Base-by-base conservation (phyloP, 371 early-diverging fungal species). In the Basidiobolus meristosporus region DNA sequence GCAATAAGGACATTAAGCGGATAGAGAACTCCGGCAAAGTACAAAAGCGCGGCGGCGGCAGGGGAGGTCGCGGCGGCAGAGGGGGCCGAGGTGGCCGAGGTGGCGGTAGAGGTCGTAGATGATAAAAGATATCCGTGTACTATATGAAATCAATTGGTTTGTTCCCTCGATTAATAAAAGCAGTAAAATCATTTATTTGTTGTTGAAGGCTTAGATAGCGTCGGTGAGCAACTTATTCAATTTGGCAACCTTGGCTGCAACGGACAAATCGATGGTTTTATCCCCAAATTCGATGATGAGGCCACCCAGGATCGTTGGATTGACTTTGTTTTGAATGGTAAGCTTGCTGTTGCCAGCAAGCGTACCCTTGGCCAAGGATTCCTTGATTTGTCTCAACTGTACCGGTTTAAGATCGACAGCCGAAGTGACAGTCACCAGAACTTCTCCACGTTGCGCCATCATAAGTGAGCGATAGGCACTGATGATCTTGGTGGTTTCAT, bases 201-300 rank as follows among this genome's bases (percentile, higher is more conserved):
- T 26, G 3, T 26, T 26, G 26, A 3, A 5, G 26, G 26, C 9
- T 26, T 26, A 26, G 26, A 26, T 26, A 26, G 26, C 26, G 9
- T 26, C 50, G 30, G 50, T 50, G 11, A 96, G 61, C 48, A 88
- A 64, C 63, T 87, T 78, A 76, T 90, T 88, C 41, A 93, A 73
- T 77, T 91, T 93, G 67, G 81, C 77, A 57, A 96, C 63, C 65
- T 83, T 86, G 61, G 82, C 70, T 30, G 91, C 75, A 45, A 90
- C 90, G 30, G 93, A 90, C 65, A 96, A 73, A 61, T 96, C 97
- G 55, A 96, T 89, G 56, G 92, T 91, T 70, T 87, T 86, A 65
- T 91, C 97, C 50, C 97, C 95, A 56, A 92, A 66, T 60, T 93
- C 95, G 40, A 96, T 81, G 53, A 93, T 67, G 56, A 96, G 68